A percentile compares a stretch with the other conserved stretches of the same genome.
phyloP scores from a whole-genome alignment of 768 basidiomycete species.

The Agaricus bisporus region DNA sequence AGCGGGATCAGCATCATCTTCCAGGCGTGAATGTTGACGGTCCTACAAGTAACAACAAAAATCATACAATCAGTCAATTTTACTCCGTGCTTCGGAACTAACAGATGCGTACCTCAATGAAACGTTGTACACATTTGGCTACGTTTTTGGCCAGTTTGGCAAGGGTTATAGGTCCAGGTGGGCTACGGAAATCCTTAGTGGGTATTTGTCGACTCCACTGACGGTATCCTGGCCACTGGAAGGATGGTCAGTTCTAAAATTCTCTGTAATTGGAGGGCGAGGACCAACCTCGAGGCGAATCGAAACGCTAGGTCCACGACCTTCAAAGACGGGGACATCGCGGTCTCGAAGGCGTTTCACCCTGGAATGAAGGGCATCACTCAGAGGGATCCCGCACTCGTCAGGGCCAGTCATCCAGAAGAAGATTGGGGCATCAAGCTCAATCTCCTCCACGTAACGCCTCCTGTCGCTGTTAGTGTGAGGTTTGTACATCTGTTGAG shows the following conservation, averaged over 20 bases:
- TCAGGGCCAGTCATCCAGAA: constrained; percentile 49
- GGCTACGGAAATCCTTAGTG: constrained; percentile 73
- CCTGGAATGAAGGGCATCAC: constrained; percentile 57
- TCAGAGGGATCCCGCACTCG: constrained; percentile 56
- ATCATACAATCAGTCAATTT: constrained; percentile 4
- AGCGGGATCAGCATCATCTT: constrained; percentile 53
- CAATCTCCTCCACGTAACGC: constrained; percentile 69
- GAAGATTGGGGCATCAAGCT: constrained; percentile 57
- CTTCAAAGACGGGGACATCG: constrained; percentile 63
- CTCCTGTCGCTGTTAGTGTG: constrained; percentile 72
- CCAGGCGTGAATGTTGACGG: constrained; percentile 42
- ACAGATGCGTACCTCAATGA: constrained; percentile 44
- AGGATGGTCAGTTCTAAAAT: constrained; percentile 1
- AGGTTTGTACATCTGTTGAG: constrained; percentile 68
- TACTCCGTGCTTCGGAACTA: background rate
- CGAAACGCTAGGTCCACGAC: constrained; percentile 75
- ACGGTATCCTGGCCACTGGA: constrained; percentile 75
- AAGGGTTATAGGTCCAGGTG: constrained; percentile 71
- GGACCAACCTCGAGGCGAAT: constrained; percentile 63
- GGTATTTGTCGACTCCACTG: constrained; percentile 80
- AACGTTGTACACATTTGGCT: constrained; percentile 68
- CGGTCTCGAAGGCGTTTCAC: constrained; percentile 49
- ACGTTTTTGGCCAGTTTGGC: constrained; percentile 76
- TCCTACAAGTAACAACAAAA: constrained; percentile 30
- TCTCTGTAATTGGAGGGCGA: background rate